Evolutionary conservation across 2,329 filamentous ascomycete genomes (phyloP), one percentile per base, ranked within the genome.

Genomic region (Diaporthe sp.): DNA sequence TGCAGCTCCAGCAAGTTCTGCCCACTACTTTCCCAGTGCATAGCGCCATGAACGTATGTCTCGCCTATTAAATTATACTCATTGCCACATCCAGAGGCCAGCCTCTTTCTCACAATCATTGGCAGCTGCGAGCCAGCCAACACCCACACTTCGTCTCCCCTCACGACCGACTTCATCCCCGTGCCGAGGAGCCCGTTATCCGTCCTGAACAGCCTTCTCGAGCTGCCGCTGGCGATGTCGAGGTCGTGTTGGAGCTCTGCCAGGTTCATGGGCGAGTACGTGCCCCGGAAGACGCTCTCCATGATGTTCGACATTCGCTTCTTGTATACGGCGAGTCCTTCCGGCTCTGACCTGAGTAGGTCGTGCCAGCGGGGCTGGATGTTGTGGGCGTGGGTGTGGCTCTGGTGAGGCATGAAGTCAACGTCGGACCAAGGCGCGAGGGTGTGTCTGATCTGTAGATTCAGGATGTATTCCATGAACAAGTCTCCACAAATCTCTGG

Each of bases 201-300:
- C 6, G 61, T 70, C 27, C 73, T 55, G 13, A 75, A 75, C 25
- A 75, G 35, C 22, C 73, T 56, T 39, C 42, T 66, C n/a, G 68
- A 70, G 22, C 50, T 56, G 17, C 73, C 73, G 30, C 61, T 73
- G 19, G 70, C 71, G 17, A 73, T 70, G 15, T 75, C 73, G 15
- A 75, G 63, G 37, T 75, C 73, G 44, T 75, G 73, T 51, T 75
- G 73, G n/a, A 75, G 73, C 63, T 75, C 61, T 17, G 73, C 30
- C 32, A 73, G 55, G 42, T 72, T 47, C 22, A 75, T 70, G 9
- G 73, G 70, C 27, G 42, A 44, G 61, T 75, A 75, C 9, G 55
- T 56, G 22, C 73, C 73, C 27, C 51, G 61, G 53, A 75, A 72
- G 7, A 73, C 70, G 37, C 27, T 37, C 25, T 75, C 73, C 51